Percentiles rank a stretch among this genome's conserved stretches.
phyloP scores from a whole-genome alignment of 2,329 filamentous ascomycete species.

The Zymoseptoria brevis region DNA sequence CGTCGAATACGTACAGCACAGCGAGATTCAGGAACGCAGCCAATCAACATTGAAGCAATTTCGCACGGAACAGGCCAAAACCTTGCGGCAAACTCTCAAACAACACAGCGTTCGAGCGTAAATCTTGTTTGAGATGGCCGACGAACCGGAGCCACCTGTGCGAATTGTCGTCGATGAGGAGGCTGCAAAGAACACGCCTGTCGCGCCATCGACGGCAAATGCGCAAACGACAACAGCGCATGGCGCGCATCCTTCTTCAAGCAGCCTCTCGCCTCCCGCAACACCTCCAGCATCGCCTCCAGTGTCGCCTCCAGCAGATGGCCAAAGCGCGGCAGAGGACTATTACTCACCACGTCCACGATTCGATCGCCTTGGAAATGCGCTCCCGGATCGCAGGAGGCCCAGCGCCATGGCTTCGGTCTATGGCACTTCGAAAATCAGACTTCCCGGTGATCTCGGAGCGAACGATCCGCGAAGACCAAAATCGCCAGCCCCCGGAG shows the following conservation, averaged over 20 bases:
- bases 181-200: not conserved
- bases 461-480: slow-evolving; percentile 29
- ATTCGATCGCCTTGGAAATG: slow-evolving; percentile 25
- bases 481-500: slow-evolving; percentile 23
- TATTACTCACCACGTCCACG: slow-evolving; percentile 24
- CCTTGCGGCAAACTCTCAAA: not conserved
- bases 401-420: slow-evolving; percentile 26
- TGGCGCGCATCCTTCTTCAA: not conserved
- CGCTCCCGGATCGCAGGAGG: slow-evolving; percentile 19
- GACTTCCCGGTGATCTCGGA: slow-evolving; percentile 31
- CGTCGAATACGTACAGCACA: not conserved
- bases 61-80: not conserved
- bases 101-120: not conserved
- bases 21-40: not conserved
- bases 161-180: not conserved
- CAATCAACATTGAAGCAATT: not conserved
- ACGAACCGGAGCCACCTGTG: not conserved
- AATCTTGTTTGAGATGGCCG: not conserved
- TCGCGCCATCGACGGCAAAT: not conserved
- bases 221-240: not conserved
- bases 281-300: slow-evolving; percentile 24
- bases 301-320: slow-evolving; percentile 12
- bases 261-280: slow-evolving; percentile 14
- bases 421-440: slow-evolving; percentile 21
- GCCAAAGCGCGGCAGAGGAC: slow-evolving; percentile 3